Conservation (phyloP, 345 rosid species). For the Populus davidiana region DNA sequence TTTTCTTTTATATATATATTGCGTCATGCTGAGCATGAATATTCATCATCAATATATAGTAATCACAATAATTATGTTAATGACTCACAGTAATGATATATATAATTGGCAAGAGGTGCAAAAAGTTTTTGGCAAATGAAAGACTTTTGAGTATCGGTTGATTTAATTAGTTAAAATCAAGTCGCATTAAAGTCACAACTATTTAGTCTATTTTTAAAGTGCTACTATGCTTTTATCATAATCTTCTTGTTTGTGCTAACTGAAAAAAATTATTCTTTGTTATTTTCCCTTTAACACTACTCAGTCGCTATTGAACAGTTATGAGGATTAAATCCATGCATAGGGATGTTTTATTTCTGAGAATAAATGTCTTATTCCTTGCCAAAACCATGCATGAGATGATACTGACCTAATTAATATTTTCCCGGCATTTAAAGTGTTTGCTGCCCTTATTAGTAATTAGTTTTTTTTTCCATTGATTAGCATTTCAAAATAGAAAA, state of each 20-base stretch:
- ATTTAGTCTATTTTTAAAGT: slow-evolving; percentile 15
- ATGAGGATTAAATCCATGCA: slow-evolving; percentile 15
- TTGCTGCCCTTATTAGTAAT: neutral
- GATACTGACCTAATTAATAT: slow-evolving; percentile 19
- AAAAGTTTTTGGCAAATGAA: neutral
- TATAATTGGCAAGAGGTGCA: neutral
- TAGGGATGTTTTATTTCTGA: slow-evolving; percentile 7
- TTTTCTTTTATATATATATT: neutral
- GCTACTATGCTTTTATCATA: slow-evolving; percentile 27
- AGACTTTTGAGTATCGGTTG: neutral
- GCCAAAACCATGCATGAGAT: slow-evolving; percentile 7
- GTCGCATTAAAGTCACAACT: slow-evolving; percentile 8
- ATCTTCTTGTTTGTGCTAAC: slow-evolving; percentile 30
- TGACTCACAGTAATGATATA: neutral
- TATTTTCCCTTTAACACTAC: slow-evolving; percentile 21
- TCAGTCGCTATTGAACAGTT: slow-evolving; percentile 25
- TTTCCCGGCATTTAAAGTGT: neutral
- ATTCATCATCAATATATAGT: neutral
- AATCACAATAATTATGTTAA: neutral
- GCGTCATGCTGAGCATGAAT: neutral
- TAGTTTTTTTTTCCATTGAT: too few relatives aligned
- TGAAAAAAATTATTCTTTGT: slow-evolving; percentile 34
- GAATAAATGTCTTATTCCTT: slow-evolving; percentile 41
- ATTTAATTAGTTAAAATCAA: slow-evolving; percentile 18
- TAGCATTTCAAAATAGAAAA: too few relatives aligned